Base-by-base conservation (phyloP, 805 yeast species). In the Spathaspora boniae region DNA sequence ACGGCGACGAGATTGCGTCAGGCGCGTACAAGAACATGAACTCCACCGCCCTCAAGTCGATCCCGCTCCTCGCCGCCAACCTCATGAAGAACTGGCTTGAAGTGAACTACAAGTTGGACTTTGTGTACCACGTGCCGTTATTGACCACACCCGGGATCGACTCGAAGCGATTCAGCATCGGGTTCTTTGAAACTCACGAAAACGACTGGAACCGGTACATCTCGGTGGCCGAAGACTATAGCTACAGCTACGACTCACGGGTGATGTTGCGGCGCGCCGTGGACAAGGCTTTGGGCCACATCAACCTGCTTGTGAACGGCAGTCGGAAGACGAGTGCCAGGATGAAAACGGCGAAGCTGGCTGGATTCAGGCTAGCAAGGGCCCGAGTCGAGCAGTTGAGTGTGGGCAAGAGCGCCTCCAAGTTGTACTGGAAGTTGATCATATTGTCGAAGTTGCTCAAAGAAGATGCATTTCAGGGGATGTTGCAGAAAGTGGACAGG, bases 61-160 rank as follows among this genome's bases (percentile, higher is more conserved):
- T 48, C 12, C 62, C 64, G 3, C 42, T 61, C 29, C 29, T 57
- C 4, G 51, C 62, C 4, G 58, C 56, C 8, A 57, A 53, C 41
- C 18, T 51, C 5, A 21, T 50, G 26, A 41, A 48, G 15, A 41
- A 48, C 20, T 60, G 65, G 66, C n/a, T 57, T 6, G 65, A 59
- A 36, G 16, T 56, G 16, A 45, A 43, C 30, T 37, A 34, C 19
- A 37, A 40, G 11, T 37, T 40, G 11, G 46, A 42, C 16, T 28
- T 44, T 7, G 33, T 54, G 11, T 27, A 49, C 14, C 68, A 60
- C 38, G 34, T 59, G 15, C 65, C 66, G 0, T 25, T 61, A 2
- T 36, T 60, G 18, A 41, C 54, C 6, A 50, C 65, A 2, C 68
- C 66, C 1, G 46, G 44, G 14, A 42, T 56, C 6, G 60, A 55